A percentile compares a stretch with the other conserved stretches of the same genome.
phyloP scores from a whole-genome alignment of 1,139 yeast genomes.

The Yamadazyma taylorii region DNA sequence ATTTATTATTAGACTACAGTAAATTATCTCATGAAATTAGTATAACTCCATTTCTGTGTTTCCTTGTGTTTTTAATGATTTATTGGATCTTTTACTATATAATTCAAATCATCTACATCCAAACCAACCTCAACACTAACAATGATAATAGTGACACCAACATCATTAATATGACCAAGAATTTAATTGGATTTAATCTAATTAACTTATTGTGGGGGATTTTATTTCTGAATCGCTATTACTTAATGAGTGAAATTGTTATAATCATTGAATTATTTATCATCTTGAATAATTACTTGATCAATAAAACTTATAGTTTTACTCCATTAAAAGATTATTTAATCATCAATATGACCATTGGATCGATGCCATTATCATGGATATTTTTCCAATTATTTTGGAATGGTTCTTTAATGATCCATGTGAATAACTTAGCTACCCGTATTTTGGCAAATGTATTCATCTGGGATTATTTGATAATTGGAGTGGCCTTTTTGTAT shows the following conservation, averaged over 20 bases:
- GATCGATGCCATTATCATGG: conserved; percentile 78
- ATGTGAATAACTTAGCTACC: conserved; percentile 57
- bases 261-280: conserved; percentile 55
- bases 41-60: conserved; percentile 71
- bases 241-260: conserved; percentile 56
- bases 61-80: conserved; percentile 48
- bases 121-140: conserved; percentile 44
- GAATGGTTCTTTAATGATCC: conserved; percentile 76
- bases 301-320: conserved; percentile 60
- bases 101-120: conserved; percentile 42
- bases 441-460: conserved; percentile 69
- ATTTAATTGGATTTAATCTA: conserved; percentile 62
- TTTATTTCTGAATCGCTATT: conserved; percentile 57
- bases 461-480: conserved; percentile 74
- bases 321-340: conserved; percentile 37
- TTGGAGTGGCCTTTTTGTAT: conserved; percentile 58
- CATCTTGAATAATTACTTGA: conserved; percentile 53
- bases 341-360: conserved; percentile 33
- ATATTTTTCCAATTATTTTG: conserved; percentile 69
- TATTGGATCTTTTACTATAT: conserved; percentile 60
- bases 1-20: conserved; percentile 52
- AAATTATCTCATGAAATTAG: conserved; percentile 40
- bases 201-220: conserved; percentile 61
- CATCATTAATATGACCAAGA: conserved; percentile 25
- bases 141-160: conserved; percentile 15